A percentile compares a stretch with the other conserved stretches of the same genome.
Conservation (phyloP, 805 yeast species). For the Pichia nanzhaoensis region DNA sequence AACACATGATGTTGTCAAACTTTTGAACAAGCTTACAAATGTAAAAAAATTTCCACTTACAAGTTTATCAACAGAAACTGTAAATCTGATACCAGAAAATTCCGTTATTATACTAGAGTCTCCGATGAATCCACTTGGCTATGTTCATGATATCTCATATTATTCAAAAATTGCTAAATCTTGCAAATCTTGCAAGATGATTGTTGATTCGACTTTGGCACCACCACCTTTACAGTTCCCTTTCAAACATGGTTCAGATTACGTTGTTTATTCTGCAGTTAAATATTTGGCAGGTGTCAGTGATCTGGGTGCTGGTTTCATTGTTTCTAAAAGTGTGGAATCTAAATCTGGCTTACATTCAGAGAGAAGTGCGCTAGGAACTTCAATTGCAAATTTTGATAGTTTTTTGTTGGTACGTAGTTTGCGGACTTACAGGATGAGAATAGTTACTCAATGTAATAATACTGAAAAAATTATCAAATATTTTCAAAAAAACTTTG, state of each 20-base stretch:
- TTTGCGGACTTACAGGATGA: constrained; percentile 44
- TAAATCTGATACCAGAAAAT: constrained; percentile 29
- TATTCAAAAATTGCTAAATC: constrained; percentile 40
- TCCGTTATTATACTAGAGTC: constrained; percentile 47
- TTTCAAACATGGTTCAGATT: constrained; percentile 45
- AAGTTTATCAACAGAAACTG: constrained; percentile 26
- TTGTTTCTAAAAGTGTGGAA: constrained; percentile 34
- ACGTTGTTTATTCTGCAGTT: constrained; percentile 49
- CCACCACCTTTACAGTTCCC: constrained; percentile 53
- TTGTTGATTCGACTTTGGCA: constrained; percentile 51
- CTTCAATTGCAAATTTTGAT: constrained; percentile 47
- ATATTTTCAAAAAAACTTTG: constrained; percentile 31
- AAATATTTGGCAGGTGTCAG: constrained; percentile 52
- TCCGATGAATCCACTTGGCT: constrained; percentile 49
- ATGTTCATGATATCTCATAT: constrained; percentile 34
- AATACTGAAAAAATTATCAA: constrained; percentile 38
- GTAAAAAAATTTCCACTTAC: constrained; percentile 32
- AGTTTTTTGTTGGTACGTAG: constrained; percentile 41
- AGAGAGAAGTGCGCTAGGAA: constrained; percentile 42
- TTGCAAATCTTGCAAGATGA: constrained; percentile 33
- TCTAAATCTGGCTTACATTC: constrained; percentile 30
- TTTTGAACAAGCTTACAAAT: constrained; percentile 38
- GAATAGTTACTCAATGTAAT: constrained; percentile 41
- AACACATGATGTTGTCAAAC: constrained; percentile 40
- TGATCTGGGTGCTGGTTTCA: constrained; percentile 47